Base-by-base conservation (phyloP, 768 basidiomycete species). In the Leccinellum luteum region DNA sequence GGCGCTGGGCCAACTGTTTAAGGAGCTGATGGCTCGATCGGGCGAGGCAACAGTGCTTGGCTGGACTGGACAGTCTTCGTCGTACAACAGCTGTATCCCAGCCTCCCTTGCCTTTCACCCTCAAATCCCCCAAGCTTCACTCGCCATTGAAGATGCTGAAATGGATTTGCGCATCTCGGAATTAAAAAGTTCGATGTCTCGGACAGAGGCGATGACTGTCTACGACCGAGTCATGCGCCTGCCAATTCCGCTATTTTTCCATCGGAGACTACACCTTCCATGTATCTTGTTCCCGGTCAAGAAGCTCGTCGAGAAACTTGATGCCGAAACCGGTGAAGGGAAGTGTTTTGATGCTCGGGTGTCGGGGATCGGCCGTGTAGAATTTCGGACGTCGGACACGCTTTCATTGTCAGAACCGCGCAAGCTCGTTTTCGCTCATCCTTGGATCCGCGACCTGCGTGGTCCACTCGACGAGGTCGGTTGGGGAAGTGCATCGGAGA, bases 81-180 rank as follows among this genome's bases (percentile, higher is more conserved):
- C 30, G 12, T 63, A 63, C 23, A 63, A 63, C 10, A 63, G 59
- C 12, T 62, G 61, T n/a, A 49, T 62, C 23, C 60, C 61, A 0
- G 28, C 17, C 12, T 31, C 53, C 15, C 32, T 61, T 25, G 19
- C n/a, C 1, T 47, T 52, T 4, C 61, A 62, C 7, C 38, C 13
- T 2, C 35, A 28, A 17, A 10, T 10, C 0, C 45, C 52, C 0
- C 1, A 4, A 15, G 4, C 34, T 14, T 41, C 21, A 1, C 10
- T 14, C 17, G 3, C 21, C 12, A 34, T 32, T 1, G 27, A 23
- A 15, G 38, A 47, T 30, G 30, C 49, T 1, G 54, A 55, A 14
- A 47, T 59, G 32, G 23, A 51, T 0, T 5, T 6, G 3, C 48
- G 17, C 1, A 30, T 59, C 17, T 49, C 25, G 25, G 25, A 25